Evolutionary conservation across 331 rosid species (phyloP).

Genomic region (Ulmus americana): DNA sequence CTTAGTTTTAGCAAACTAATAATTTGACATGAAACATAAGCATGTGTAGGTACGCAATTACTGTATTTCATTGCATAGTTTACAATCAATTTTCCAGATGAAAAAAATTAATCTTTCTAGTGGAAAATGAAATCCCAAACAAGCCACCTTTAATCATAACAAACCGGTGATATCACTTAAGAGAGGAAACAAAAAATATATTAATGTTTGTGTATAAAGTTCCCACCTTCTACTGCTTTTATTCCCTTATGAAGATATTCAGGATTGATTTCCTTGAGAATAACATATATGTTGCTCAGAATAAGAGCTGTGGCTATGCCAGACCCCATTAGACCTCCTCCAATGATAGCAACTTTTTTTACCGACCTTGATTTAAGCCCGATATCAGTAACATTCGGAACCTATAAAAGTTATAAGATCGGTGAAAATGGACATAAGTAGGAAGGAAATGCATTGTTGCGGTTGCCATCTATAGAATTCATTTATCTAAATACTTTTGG

Average conservation of each 20-base stretch:
- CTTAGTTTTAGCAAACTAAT: not conserved
- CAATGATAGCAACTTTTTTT: conserved; percentile 81
- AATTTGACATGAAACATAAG: too few species aligned
- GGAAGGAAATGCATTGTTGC: not conserved
- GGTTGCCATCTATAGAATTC: not conserved
- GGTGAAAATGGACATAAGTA: not conserved
- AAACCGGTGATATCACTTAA: not conserved
- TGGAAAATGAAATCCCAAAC: too few species aligned
- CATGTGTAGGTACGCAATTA: too few species aligned
- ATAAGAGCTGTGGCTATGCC: conserved; percentile 90
- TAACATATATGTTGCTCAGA: conserved; percentile 63
- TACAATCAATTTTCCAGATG: too few species aligned
- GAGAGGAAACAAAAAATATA: not conserved
- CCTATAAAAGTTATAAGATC: conserved; percentile 32
- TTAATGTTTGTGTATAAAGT: conserved; percentile 3
- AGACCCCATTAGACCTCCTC: conserved; percentile 99
- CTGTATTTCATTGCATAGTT: too few species aligned
- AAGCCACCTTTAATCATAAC: not conserved
- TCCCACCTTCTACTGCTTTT: conserved; percentile 66
- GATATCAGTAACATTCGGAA: conserved; percentile 77
- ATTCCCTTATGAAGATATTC: conserved; percentile 76
- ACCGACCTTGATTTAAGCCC: conserved; percentile 85
- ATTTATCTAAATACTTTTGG: not conserved
- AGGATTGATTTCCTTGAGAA: conserved; percentile 80
- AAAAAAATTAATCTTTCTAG: too few species aligned